Percentiles rank a stretch among this genome's conserved stretches.
phyloP scores from a whole-genome alignment of 768 basidiomycete species.

The Hericium erinaceus region DNA sequence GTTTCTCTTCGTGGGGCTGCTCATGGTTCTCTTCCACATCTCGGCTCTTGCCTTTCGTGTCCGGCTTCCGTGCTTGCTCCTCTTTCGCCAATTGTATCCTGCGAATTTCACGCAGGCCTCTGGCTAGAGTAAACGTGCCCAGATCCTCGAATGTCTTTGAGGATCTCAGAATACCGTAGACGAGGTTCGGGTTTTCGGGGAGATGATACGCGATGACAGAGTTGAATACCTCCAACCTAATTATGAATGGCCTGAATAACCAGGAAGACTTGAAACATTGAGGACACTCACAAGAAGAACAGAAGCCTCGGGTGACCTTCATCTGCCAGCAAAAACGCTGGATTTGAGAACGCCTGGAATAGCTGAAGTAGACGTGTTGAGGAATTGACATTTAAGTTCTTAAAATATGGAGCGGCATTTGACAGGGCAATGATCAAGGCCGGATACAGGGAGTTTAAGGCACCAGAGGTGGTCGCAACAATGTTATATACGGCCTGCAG shows the following conservation, averaged over 20 bases:
- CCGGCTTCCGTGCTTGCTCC: constrained; percentile 38
- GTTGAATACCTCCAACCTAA: constrained; percentile 87
- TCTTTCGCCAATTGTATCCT: constrained; percentile 65
- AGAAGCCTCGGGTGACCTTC: constrained; percentile 91
- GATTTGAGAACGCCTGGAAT: constrained; percentile 85
- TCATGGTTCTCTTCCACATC: constrained; percentile 26
- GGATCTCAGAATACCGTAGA: constrained; percentile 78
- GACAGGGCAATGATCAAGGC: constrained; percentile 85
- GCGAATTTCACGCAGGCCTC: constrained; percentile 80
- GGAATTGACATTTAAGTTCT: constrained; percentile 69
- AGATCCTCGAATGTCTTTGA: constrained; percentile 84
- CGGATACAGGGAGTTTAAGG: constrained; percentile 79
- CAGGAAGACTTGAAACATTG: neutral
- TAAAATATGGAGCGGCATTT: constrained; percentile 83
- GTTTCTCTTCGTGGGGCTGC: constrained; percentile 52
- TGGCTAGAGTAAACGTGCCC: constrained; percentile 81
- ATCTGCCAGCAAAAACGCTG: constrained; percentile 82
- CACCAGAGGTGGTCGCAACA: constrained; percentile 80
- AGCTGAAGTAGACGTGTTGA: constrained; percentile 82
- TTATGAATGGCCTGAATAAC: neutral
- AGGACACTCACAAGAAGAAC: constrained; percentile 68
- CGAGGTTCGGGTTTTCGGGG: constrained; percentile 76
- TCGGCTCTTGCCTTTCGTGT: constrained; percentile 34
- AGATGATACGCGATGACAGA: constrained; percentile 71
- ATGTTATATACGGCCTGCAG: constrained; percentile 78